phyloP scores from a whole-genome alignment of 805 yeast genomes.

The Ogataea naganishii region DNA sequence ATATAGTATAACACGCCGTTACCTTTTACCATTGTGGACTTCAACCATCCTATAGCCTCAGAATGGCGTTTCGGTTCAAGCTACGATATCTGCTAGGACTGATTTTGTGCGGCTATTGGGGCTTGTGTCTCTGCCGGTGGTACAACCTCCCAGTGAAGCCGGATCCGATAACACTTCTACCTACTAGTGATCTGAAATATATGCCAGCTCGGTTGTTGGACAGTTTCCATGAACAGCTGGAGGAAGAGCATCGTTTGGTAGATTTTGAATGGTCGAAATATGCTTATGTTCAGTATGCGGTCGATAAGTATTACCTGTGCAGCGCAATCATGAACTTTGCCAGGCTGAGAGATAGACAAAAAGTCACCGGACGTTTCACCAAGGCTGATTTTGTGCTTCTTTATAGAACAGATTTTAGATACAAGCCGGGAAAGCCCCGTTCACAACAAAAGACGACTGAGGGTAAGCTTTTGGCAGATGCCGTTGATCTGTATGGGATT shows the following conservation, averaged over 20 bases:
- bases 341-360: conserved; percentile 25
- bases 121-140: no score
- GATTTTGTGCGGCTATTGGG: no score
- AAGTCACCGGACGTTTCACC: conserved; percentile 8
- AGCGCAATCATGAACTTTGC: conserved; percentile 41
- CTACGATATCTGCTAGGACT: no score
- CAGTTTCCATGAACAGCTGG: neutral
- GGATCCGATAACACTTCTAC: no score
- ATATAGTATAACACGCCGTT: no score
- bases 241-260: neutral
- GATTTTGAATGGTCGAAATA: conserved; percentile 31
- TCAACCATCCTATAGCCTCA: no score
- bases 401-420: conserved; percentile 20
- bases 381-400: conserved; percentile 41
- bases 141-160: no score
- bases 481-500: conserved; percentile 13
- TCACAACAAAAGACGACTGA: conserved; percentile 4
- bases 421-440: conserved; percentile 1
- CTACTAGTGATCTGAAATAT: no score
- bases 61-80: no score
- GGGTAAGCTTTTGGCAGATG: conserved; percentile 5
- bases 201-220: no score
- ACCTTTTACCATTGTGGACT: no score
- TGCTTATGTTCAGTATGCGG: conserved; percentile 58
- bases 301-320: conserved; percentile 40